Conservation (phyloP, 768 basidiomycete species). For the Candolleomyces efflorescens region DNA sequence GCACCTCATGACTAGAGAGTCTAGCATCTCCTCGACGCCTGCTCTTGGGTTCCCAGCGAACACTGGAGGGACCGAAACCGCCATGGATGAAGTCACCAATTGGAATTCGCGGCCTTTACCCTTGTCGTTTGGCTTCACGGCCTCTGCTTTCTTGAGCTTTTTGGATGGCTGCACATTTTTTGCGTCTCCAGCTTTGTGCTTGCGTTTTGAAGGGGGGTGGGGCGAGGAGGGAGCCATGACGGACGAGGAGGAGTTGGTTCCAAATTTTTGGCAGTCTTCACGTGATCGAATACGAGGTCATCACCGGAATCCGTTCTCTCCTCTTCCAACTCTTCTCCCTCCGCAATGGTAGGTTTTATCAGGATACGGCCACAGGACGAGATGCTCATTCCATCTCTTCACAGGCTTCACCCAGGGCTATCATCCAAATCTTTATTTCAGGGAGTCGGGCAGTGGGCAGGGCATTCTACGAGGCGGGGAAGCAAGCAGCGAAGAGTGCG, state of each 20-base stretch:
- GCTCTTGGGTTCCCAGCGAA: constrained; percentile 68
- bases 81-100: constrained; percentile 58
- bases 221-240: background rate
- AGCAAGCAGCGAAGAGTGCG: constrained; percentile 92
- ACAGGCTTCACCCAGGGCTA: constrained; percentile 74
- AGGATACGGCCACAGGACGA: background rate
- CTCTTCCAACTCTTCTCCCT: background rate
- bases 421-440: constrained; percentile 76
- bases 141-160: constrained; percentile 35
- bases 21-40: constrained; percentile 86
- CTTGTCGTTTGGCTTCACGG: constrained; percentile 30
- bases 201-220: constrained; percentile 35
- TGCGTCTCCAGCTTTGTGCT: constrained; percentile 18
- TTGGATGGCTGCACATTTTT: constrained; percentile 24
- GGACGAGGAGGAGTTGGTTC: background rate
- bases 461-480: constrained; percentile 85
- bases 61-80: constrained; percentile 75
- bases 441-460: constrained; percentile 84
- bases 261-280: background rate
- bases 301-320: background rate
- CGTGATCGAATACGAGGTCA: constrained; percentile 6
- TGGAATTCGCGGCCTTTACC: constrained; percentile 52
- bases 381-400: background rate
- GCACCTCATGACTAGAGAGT: constrained; percentile 94
- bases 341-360: constrained; percentile 12